These are phyloP conservation scores for Candida tropicalis DNA, from an alignment of 1,139 yeast genomes.

Conservation along the genomic window DNA sequence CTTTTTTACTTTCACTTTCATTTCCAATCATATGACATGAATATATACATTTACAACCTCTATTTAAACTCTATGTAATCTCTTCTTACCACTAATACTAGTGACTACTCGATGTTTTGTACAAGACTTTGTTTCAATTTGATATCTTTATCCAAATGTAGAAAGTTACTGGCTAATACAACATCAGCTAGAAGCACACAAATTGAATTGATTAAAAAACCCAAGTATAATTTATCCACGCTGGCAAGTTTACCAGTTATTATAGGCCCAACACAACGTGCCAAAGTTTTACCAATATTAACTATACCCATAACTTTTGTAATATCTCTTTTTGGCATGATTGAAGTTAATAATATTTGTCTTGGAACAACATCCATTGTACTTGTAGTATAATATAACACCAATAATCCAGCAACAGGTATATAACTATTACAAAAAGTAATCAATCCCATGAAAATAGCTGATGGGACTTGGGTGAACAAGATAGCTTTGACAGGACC, in stretches of 20 bases:
- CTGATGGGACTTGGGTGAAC: slow-evolving; percentile 80
- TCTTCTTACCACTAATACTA: neutral
- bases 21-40: too few species aligned
- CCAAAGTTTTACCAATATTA: slow-evolving; percentile 82
- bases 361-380: slow-evolving; percentile 94
- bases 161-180: slow-evolving; percentile 43
- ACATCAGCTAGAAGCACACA: slow-evolving; percentile 51
- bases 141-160: slow-evolving; percentile 41
- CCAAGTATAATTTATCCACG: slow-evolving; percentile 48
- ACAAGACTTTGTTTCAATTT: slow-evolving; percentile 25
- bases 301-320: slow-evolving; percentile 84
- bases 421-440: slow-evolving; percentile 27
- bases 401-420: slow-evolving; percentile 52
- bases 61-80: neutral
- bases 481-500: slow-evolving; percentile 84
- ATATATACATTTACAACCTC: too few species aligned
- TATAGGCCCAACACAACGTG: slow-evolving; percentile 79
- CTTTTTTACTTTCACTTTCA: too few species aligned
- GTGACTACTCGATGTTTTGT: slow-evolving; percentile 13
- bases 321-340: slow-evolving; percentile 63
- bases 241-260: slow-evolving; percentile 77
- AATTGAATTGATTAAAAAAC: slow-evolving; percentile 66
- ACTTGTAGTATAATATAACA: slow-evolving; percentile 56
- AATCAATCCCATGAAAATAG: slow-evolving; percentile 51
- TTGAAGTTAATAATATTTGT: slow-evolving; percentile 71